Evolutionary conservation across 805 yeast species (phyloP).

Genomic region (Peterozyma toletana): DNA sequence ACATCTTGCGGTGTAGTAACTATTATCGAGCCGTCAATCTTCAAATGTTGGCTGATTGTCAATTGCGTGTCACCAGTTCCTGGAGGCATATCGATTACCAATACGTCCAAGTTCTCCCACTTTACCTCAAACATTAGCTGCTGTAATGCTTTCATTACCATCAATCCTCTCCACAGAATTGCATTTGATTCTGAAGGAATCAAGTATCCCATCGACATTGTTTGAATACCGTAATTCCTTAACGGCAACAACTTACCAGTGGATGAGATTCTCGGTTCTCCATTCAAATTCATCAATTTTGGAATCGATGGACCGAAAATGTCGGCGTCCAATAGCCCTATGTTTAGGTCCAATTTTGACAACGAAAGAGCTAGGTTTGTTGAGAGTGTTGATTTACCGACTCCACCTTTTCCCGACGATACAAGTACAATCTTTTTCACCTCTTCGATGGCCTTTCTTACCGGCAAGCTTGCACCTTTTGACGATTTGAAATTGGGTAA

Average conservation of each 20-base stretch:
- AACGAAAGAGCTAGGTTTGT: conserved; percentile 64
- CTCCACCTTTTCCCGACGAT: conserved; percentile 77
- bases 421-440: conserved; percentile 59
- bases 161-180: conserved; percentile 79
- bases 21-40: conserved; percentile 71
- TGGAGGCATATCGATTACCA: conserved; percentile 83
- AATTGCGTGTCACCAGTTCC: conserved; percentile 88
- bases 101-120: conserved; percentile 61
- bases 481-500: conserved; percentile 31
- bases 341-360: conserved; percentile 41
- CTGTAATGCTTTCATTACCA: conserved; percentile 83
- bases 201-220: conserved; percentile 88
- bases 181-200: conserved; percentile 59
- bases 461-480: conserved; percentile 39
- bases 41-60: conserved; percentile 72
- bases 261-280: conserved; percentile 56
- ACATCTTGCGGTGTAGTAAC: conserved; percentile 86
- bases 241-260: conserved; percentile 58
- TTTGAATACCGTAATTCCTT: conserved; percentile 65
- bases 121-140: conserved; percentile 78
- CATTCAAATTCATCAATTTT: conserved; percentile 54
- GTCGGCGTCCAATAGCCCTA: conserved; percentile 75
- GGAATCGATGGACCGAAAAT: conserved; percentile 85
- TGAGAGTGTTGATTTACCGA: conserved; percentile 71
- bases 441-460: conserved; percentile 47